A percentile compares a stretch with the other conserved stretches of the same genome.
Evolutionary conservation across 2,329 filamentous ascomycete genomes (phyloP).

Genomic region (Epichloe gansuensis): DNA sequence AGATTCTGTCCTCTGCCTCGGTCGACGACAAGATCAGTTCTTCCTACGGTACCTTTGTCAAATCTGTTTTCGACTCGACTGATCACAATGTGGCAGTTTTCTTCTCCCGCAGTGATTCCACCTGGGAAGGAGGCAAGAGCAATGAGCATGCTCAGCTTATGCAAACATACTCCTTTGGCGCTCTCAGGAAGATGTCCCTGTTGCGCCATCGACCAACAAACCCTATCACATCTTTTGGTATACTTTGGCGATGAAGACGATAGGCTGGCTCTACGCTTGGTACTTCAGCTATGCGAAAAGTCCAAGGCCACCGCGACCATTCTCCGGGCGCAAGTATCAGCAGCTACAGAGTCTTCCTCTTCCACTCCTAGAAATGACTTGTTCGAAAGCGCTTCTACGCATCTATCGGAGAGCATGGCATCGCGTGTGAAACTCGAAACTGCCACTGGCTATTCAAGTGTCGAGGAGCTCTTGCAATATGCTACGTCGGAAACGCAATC

Average conservation of each 20-base stretch:
- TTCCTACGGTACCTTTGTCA: constrained; percentile 63
- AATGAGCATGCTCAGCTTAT: constrained; percentile 27
- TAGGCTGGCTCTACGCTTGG: constrained; percentile 62
- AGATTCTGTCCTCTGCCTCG: constrained; percentile 14
- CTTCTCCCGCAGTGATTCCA: constrained; percentile 48
- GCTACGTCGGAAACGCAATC: constrained; percentile 7
- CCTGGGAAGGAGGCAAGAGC: constrained; percentile 20
- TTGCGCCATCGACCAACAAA: constrained; percentile 49
- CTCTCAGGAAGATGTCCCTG: constrained; percentile 41
- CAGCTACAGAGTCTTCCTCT: not conserved
- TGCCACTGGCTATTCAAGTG: constrained; percentile 6
- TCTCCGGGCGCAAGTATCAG: constrained; percentile 25
- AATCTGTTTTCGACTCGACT: constrained; percentile 46
- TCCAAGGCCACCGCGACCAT: constrained; percentile 68
- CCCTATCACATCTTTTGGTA: constrained; percentile 78
- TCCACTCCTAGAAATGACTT: constrained; percentile 2
- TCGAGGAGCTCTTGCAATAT: constrained; percentile 14
- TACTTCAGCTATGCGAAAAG: constrained; percentile 74
- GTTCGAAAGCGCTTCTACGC: constrained; percentile 7
- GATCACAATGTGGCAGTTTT: constrained; percentile 70
- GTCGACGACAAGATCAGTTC: constrained; percentile 27
- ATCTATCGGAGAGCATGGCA: constrained; percentile 5
- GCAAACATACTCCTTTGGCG: constrained; percentile 47
- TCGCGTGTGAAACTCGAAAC: constrained; percentile 13
- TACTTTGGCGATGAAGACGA: constrained; percentile 83